These are phyloP conservation scores for Ophiocytium majus DNA, from an alignment of 352 stramenopile species.

Conservation along the genomic window DNA sequence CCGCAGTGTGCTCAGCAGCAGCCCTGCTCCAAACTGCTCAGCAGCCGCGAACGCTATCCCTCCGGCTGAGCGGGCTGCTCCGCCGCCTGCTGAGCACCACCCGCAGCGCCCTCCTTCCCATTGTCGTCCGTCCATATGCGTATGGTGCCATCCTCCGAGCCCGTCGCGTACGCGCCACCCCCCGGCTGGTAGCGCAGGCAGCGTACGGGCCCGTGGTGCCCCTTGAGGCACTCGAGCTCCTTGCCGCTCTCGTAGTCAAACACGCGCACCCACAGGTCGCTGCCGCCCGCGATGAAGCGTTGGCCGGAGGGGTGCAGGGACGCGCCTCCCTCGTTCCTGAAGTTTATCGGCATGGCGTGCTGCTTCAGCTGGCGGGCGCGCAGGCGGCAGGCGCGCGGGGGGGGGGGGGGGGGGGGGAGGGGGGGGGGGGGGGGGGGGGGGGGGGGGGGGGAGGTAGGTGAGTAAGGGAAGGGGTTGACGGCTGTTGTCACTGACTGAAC, in stretches of 20 bases:
- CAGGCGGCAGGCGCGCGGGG: background rate
- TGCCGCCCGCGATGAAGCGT: conserved; percentile 83
- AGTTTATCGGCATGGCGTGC: conserved; percentile 74
- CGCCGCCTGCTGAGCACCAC: no score
- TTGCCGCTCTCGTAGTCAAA: conserved; percentile 86
- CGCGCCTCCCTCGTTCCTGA: conserved; percentile 72
- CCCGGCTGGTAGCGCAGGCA: conserved; percentile 90
- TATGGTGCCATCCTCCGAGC: conserved; percentile 96
- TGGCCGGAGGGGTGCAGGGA: conserved; percentile 75
- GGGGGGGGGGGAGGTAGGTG: background rate
- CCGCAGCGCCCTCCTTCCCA: no score
- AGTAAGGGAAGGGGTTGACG: background rate
- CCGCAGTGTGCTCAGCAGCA: no score
- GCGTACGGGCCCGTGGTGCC: conserved; percentile 92
- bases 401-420: background rate
- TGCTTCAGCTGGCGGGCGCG: conserved; percentile 32
- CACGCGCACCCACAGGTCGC: conserved; percentile 93
- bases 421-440: no score
- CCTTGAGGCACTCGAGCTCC: conserved; percentile 92
- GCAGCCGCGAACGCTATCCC: no score
- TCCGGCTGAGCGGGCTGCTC: no score
- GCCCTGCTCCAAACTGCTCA: no score
- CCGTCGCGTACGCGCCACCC: conserved; percentile 88
- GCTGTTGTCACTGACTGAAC: no score
- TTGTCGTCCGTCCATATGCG: conserved; percentile 77